Evolutionary conservation across 352 stramenopile species (phyloP).

Genomic region (Globisporangium uncinulatum): DNA sequence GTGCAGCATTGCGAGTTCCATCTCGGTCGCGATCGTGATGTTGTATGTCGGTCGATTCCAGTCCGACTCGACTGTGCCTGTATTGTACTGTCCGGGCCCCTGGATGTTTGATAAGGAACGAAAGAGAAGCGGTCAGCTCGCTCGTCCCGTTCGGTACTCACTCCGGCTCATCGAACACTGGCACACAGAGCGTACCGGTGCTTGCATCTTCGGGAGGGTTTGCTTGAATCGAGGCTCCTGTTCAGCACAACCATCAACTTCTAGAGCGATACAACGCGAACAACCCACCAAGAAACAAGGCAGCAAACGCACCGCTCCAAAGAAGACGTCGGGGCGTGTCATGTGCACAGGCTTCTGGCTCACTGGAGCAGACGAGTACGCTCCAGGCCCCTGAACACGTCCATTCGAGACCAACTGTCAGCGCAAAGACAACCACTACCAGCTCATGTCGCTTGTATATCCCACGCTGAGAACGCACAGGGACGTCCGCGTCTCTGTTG

Average conservation of each 20-base stretch:
- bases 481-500: slow-evolving; percentile 25
- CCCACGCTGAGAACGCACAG: slow-evolving; percentile 23
- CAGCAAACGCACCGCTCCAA: slow-evolving; percentile 34
- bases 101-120: slow-evolving; percentile 12
- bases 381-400: slow-evolving; percentile 40
- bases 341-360: slow-evolving; percentile 57
- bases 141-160: not conserved
- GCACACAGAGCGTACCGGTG: slow-evolving; percentile 29
- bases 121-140: not conserved
- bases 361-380: slow-evolving; percentile 38
- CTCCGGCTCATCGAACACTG: not conserved
- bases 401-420: not conserved
- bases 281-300: not conserved
- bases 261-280: not conserved
- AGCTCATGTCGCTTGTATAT: not conserved
- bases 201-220: slow-evolving; percentile 41
- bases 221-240: slow-evolving; percentile 78
- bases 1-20: slow-evolving; percentile 68
- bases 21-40: slow-evolving; percentile 82
- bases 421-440: not conserved
- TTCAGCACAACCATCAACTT: not conserved
- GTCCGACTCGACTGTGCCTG: slow-evolving; percentile 57
- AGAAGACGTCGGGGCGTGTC: slow-evolving; percentile 64
- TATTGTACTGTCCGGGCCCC: slow-evolving; percentile 74
- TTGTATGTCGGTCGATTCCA: slow-evolving; percentile 88